Evolutionary conservation across 768 basidiomycete genomes (phyloP).

Genomic region (Trametes villosa): DNA sequence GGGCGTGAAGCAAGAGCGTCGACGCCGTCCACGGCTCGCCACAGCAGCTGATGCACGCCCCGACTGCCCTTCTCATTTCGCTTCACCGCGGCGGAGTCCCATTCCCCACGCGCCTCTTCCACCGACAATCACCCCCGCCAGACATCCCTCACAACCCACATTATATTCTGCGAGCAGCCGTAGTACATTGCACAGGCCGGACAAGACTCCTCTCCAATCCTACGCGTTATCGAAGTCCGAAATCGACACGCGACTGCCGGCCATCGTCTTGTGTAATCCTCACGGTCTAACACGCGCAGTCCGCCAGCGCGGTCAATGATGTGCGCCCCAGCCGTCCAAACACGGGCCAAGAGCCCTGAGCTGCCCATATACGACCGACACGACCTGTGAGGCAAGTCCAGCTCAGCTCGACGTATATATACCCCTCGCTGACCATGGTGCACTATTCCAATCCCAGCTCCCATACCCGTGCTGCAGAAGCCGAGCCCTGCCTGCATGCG

Average conservation of each 20-base stretch:
- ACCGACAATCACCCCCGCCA: background rate
- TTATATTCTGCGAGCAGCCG: too few relatives aligned
- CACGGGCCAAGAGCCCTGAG: constrained; percentile 3
- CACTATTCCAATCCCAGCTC: background rate
- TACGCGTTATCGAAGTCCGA: constrained; percentile 23
- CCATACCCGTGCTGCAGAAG: constrained; percentile 10
- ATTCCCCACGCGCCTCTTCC: background rate
- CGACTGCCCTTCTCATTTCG: too few relatives aligned
- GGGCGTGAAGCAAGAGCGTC: background rate
- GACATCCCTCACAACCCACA: background rate
- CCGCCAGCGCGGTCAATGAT: too few relatives aligned
- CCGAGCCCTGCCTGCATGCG: background rate
- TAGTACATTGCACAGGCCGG: background rate
- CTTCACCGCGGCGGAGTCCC: too few relatives aligned
- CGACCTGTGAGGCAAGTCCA: background rate
- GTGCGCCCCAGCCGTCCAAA: constrained; percentile 1
- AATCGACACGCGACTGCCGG: constrained; percentile 10
- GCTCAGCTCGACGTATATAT: background rate
- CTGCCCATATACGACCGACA: constrained; percentile 3
- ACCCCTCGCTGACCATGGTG: background rate
- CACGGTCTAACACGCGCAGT: background rate
- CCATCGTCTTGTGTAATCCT: constrained; percentile 6
- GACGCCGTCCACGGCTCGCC: too few relatives aligned
- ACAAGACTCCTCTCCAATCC: background rate
- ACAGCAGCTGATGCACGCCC: background rate